Evolutionary conservation across 2,329 filamentous ascomycete genomes (phyloP), one percentile per base, ranked within the genome.

Genomic region (Fusarium sp.): DNA sequence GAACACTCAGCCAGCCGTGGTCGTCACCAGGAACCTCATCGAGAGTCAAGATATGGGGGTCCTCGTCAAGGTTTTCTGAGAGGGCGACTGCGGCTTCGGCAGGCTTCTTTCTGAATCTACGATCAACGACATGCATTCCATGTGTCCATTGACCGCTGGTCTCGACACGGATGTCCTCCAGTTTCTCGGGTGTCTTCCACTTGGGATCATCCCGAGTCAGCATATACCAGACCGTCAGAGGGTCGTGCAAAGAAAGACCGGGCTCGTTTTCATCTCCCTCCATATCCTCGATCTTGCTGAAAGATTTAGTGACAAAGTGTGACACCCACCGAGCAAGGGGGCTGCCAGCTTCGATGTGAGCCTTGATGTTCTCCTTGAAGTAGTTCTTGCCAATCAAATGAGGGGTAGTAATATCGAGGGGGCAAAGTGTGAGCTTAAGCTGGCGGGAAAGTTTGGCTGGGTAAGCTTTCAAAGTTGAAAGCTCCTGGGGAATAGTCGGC

Each of bases 131-230:
- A 78, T 94, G 95, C 91, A 96, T 95, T 3, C 96, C 95, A 62
- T 94, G 87, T 49, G 95, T 97, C 96, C 96, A 99, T 84, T 98
- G 96, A 4, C 95, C 96, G 5, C 89, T 84, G 0, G 94, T 97
- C 83, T 99, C 96, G 44, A 99, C 86, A 25, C 96, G 88, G 62
- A 99, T 92, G 80, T 99, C 96, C 81, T 97, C 92, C 0, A 86
- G 89, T 63, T 87, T 84, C 18, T 84, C 80, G 3, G 88, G 85
- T 20, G 84, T 79, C 80, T 86, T 87, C 91, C 91, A 93, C 35
- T 80, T 81, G 22, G 88, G 84, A 63, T 90, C 84, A 68, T 85
- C 87, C 68, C 82, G 84, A 12, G 90, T 91, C 64, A 95, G 80
- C 80, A 92, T 89, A 80, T 95, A 95, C 92, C 92, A 95, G 39